Conservation (phyloP, 164 flowering plant species). For the Litsea cubeba region DNA sequence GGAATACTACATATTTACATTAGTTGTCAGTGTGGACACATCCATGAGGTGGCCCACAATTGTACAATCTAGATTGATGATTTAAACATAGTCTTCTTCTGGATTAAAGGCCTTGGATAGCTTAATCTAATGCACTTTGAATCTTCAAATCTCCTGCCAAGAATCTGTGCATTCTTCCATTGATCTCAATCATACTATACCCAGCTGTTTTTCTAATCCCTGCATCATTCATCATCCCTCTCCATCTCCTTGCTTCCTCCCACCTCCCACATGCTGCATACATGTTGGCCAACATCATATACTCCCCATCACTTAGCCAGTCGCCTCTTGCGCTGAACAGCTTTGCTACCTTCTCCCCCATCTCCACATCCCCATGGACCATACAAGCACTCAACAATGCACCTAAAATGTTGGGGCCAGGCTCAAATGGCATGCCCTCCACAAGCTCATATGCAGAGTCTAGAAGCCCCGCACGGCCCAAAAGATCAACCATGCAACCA, state of each 20-base stretch:
- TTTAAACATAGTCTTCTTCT: too few relatives aligned
- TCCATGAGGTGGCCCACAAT: too few relatives aligned
- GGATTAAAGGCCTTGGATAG: too few relatives aligned
- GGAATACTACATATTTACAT: too few relatives aligned
- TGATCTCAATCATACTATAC: slow-evolving; percentile 26
- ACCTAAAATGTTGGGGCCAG: slow-evolving; percentile 29
- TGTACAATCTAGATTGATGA: too few relatives aligned
- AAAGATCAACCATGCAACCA: slow-evolving; percentile 45
- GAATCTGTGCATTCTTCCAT: slow-evolving; percentile 29
- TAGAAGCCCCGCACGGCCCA: slow-evolving; percentile 33
- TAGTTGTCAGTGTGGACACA: too few relatives aligned
- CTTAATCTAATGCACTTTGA: too few relatives aligned
- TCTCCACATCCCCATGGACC: slow-evolving; percentile 26
- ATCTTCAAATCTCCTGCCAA: slow-evolving; percentile 26
- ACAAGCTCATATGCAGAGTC: slow-evolving; percentile 22
- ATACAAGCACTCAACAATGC: slow-evolving; percentile 37
- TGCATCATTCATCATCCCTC: slow-evolving; percentile 33
- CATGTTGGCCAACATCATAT: slow-evolving; percentile 41
- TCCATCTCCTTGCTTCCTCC: slow-evolving; percentile 39
- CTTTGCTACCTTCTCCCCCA: slow-evolving; percentile 26
- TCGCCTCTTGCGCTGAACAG: slow-evolving; percentile 3
- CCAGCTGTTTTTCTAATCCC: slow-evolving; percentile 42
- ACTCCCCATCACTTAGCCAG: slow-evolving; percentile 34
- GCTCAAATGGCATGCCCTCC: slow-evolving; percentile 38
- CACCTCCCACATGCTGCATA: slow-evolving; percentile 32